These are phyloP conservation scores for Kwoniella dejecticola DNA, from an alignment of 768 basidiomycete genomes.

Conservation along the genomic window DNA sequence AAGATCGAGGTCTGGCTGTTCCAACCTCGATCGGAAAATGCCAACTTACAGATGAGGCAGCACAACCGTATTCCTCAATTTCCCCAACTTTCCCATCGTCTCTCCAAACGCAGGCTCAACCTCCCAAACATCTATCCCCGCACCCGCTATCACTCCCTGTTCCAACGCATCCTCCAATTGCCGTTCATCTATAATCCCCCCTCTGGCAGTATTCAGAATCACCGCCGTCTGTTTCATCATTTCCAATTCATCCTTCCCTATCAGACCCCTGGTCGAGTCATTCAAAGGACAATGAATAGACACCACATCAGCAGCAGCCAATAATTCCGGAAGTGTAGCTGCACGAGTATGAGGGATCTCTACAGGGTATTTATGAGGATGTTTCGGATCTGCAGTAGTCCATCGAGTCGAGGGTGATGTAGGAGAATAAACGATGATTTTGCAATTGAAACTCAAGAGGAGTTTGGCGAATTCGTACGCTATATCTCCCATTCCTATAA, in stretches of 20 bases:
- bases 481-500: constrained; percentile 56
- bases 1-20: too few species aligned
- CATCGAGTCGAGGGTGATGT: constrained; percentile 45
- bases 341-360: constrained; percentile 48
- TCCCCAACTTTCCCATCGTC: constrained; percentile 38
- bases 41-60: constrained; percentile 49
- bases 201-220: constrained; percentile 56
- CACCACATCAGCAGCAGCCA: constrained; percentile 49
- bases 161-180: constrained; percentile 38
- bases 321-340: constrained; percentile 44
- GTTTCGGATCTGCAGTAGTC: constrained; percentile 22
- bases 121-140: constrained; percentile 51
- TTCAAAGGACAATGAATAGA: constrained; percentile 55
- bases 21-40: too few species aligned
- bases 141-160: constrained; percentile 37
- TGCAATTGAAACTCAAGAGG: constrained; percentile 49
- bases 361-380: background rate
- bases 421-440: constrained; percentile 51
- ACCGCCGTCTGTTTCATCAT: constrained; percentile 47
- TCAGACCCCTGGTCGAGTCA: constrained; percentile 42
- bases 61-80: constrained; percentile 42
- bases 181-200: constrained; percentile 51
- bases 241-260: constrained; percentile 41
- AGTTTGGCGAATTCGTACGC: constrained; percentile 48
- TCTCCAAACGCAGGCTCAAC: constrained; percentile 44